Base-by-base conservation (phyloP, 2,329 filamentous ascomycete genomes). In the Didymella arachidicola region DNA sequence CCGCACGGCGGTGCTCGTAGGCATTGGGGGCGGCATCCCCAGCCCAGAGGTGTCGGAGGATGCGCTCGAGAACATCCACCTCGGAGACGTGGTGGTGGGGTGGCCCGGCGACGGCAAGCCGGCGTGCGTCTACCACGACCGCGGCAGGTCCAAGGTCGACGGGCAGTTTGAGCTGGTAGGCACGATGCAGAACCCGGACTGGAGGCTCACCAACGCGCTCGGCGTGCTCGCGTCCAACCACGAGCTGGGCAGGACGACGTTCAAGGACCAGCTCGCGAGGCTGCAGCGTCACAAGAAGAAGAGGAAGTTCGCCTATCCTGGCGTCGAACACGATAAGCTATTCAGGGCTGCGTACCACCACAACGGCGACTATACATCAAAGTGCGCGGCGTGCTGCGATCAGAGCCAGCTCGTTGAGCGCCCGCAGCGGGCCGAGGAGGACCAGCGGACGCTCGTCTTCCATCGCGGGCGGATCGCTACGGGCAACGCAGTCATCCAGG, bases 11-110 rank as follows among this genome's bases (percentile, higher is more conserved):
- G 25, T 63, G 27, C 46, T 63, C 7, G 61, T 61, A 14, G 59
- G 61, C 2, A 54, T 59, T 18, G 58, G 61, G 46, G 54, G 60
- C 12, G 62, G 62, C 7, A 59, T 64, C 3, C 62, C 60, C 25
- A 30, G 30, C 22, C 6, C 19, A 46, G 38, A 30, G 2, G 32
- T 48, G 6, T 49, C 46, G 1, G 32, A 38, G 16, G n/a, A n/a
- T n/a, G 12, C 46, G 6, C 32, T 38, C 12, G 12, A 49, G 5
- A 53, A 61, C 34, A 29, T 63, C 5, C 61, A 59, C 34, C 58
- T 61, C 32, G 58, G 61, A 34, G 61, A 61, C 38, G 58, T 63
- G 18, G 58, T 63, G 2, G 54, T 58, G 8, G 46, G 30, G 18
- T 49, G 46, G 19, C 52, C 53, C 7, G 57, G 57, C 18, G 57